These are phyloP conservation scores for Neurospora terricola DNA, from an alignment of 495 filamentous ascomycete genomes.

Conservation along the genomic window DNA sequence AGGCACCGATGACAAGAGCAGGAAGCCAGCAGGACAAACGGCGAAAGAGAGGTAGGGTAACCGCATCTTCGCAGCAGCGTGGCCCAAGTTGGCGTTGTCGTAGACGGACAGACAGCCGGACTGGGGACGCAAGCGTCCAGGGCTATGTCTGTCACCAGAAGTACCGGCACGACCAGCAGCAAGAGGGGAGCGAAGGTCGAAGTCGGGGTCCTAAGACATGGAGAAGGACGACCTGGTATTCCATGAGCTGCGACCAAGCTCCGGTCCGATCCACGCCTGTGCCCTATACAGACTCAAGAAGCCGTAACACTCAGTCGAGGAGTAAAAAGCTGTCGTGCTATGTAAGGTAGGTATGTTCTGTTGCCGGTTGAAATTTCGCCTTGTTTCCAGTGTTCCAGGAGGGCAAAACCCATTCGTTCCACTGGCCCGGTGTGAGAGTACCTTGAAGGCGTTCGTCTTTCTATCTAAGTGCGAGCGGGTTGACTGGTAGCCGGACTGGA, in stretches of 20 bases:
- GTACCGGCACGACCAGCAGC: neutral
- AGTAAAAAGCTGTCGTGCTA: neutral
- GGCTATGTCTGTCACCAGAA: slow-evolving; percentile 16
- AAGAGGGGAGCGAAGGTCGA: neutral
- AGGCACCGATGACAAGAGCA: slow-evolving; percentile 27
- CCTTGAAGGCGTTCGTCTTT: neutral
- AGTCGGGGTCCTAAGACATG: slow-evolving; percentile 20
- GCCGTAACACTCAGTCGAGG: neutral
- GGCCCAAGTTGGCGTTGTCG: slow-evolving; percentile 10
- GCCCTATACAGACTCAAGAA: neutral
- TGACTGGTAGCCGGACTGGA: neutral
- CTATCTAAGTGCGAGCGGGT: neutral
- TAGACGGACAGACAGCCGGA: slow-evolving; percentile 6
- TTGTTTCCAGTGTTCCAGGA: neutral
- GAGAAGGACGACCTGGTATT: slow-evolving; percentile 18
- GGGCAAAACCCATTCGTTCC: neutral
- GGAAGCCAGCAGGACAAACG: slow-evolving; percentile 16
- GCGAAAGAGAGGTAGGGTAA: slow-evolving; percentile 24
- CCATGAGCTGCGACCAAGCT: slow-evolving; percentile 21
- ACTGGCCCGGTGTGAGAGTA: neutral
- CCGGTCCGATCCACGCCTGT: neutral
- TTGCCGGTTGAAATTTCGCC: neutral
- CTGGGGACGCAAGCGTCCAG: slow-evolving; percentile 4
- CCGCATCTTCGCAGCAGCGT: slow-evolving; percentile 26
- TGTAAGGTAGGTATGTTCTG: neutral